A percentile compares a stretch with the other conserved stretches of the same genome.
These are phyloP conservation scores for Colletotrichum higginsianum DNA, from an alignment of 2,329 filamentous ascomycete species.

Conservation along the genomic window DNA sequence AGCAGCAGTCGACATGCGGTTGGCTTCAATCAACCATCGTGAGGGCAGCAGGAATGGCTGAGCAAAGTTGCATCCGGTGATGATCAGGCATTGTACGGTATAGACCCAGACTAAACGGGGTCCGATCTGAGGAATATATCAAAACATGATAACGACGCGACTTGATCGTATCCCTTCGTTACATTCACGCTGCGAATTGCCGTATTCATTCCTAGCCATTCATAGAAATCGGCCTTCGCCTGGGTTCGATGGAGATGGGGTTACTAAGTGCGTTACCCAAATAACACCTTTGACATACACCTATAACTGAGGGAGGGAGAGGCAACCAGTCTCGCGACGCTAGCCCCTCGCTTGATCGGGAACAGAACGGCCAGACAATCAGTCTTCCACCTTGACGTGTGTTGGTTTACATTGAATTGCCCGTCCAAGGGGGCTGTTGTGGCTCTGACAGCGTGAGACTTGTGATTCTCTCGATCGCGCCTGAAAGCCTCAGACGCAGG, in stretches of 20 bases:
- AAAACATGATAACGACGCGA: background rate
- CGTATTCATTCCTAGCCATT: background rate
- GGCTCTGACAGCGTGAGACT: background rate
- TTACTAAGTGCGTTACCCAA: too few relatives aligned
- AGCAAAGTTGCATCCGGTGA: background rate
- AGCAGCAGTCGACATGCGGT: background rate
- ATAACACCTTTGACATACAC: too few relatives aligned
- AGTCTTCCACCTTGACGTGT: background rate
- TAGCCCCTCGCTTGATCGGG: background rate
- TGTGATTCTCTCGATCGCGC: too few relatives aligned
- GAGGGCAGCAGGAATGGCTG: conserved; percentile 16
- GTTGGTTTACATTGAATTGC: too few relatives aligned
- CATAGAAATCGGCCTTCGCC: background rate
- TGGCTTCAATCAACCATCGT: background rate
- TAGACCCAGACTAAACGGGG: background rate
- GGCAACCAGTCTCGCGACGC: background rate
- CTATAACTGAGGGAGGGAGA: too few relatives aligned
- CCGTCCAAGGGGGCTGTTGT: background rate
- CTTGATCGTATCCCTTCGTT: background rate
- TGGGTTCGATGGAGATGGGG: background rate
- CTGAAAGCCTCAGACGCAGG: background rate
- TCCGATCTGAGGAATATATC: conserved; percentile 10
- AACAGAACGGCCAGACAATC: background rate
- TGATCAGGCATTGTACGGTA: background rate
- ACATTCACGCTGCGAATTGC: background rate